Evolutionary conservation across 495 filamentous ascomycete species (phyloP).

Genomic region (Schizothecium vesticola): DNA sequence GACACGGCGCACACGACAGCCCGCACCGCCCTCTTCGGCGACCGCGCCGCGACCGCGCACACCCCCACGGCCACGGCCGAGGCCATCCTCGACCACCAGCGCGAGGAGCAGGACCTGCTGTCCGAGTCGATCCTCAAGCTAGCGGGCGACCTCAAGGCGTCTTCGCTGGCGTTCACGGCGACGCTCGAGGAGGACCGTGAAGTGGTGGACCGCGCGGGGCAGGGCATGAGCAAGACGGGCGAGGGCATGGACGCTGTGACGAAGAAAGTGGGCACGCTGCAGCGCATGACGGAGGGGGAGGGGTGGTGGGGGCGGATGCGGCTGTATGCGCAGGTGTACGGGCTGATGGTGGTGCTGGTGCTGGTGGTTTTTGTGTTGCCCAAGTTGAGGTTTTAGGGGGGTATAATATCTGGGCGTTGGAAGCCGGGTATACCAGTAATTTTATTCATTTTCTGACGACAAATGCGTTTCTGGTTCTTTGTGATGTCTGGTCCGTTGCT

Average conservation of each 20-base stretch:
- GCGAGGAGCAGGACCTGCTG: constrained; percentile 76
- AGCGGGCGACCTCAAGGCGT: constrained; percentile 71
- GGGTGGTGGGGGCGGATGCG: constrained; percentile 83
- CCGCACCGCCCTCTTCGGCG: constrained; percentile 35
- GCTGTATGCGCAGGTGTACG: constrained; percentile 78
- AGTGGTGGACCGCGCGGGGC: constrained; percentile 60
- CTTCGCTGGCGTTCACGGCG: constrained; percentile 61
- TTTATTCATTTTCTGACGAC: too few relatives aligned
- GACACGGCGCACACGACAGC: constrained; percentile 16
- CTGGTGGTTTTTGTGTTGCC: constrained; percentile 74
- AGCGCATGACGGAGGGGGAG: constrained; percentile 73
- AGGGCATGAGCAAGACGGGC: constrained; percentile 71
- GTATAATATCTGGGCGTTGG: neutral
- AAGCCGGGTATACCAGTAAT: neutral
- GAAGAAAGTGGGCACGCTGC: constrained; percentile 65
- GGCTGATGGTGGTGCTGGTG: constrained; percentile 66
- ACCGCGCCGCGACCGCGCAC: constrained; percentile 10
- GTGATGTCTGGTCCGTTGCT: too few relatives aligned
- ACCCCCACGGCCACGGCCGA: constrained; percentile 42
- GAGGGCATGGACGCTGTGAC: constrained; percentile 68
- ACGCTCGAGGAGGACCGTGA: constrained; percentile 68
- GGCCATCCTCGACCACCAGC: constrained; percentile 64
- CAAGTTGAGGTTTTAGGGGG: constrained; percentile 69
- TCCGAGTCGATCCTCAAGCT: constrained; percentile 73
- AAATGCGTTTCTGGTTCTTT: too few relatives aligned